Base-by-base conservation (phyloP, 2,329 filamentous ascomycete genomes). In the Colletotrichum sp. region DNA sequence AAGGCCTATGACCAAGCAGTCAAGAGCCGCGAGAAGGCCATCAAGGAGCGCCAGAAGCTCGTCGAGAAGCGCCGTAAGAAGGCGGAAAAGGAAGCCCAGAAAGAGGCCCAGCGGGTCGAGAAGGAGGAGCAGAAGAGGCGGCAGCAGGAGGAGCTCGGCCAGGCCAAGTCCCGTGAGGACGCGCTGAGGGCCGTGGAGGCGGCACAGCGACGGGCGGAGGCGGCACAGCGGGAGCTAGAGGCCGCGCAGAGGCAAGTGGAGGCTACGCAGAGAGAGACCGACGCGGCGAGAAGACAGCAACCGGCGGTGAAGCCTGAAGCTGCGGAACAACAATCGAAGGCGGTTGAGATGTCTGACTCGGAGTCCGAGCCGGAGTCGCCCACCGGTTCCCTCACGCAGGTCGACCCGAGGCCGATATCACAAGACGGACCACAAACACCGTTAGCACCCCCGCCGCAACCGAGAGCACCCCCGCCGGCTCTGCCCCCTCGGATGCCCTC, bases 1-100 rank as follows among this genome's bases (percentile, higher is more conserved):
- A 95, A 95, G 81, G 87, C 88, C 10, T 94, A 95, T 81, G 90
- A 93, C 32, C 89, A 91, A 80, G 90, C 92, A 13, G 83, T 94
- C 76, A 95, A 94, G 83, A 89, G 92, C 75, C 92, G 92, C 44
- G 90, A 92, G 52, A 93, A 90, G 79, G 89, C 90, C 12, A 86
- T 95, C 65, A 90, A 89, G 64, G 92, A 94, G 73, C 89, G 92
- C 8, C 86, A 90, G 44, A 94, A 93, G 81, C 84, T 92, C 3
- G 81, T 90, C 22, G 88, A 91, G 77, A 91, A 91, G 82, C 86
- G 87, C 16, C 87, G 84, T 67, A 87, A 89, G 79, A 88, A 89
- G 78, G 72, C 81, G 5, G 81, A 84, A 34, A 88, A 87, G 72
- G 84, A 86, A 71, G 81, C 85, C 76, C 82, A 88, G 82, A 84